A percentile compares a stretch with the other conserved stretches of the same genome.
Conservation (phyloP, 106 monocot species). For the Dioscorea alata region DNA sequence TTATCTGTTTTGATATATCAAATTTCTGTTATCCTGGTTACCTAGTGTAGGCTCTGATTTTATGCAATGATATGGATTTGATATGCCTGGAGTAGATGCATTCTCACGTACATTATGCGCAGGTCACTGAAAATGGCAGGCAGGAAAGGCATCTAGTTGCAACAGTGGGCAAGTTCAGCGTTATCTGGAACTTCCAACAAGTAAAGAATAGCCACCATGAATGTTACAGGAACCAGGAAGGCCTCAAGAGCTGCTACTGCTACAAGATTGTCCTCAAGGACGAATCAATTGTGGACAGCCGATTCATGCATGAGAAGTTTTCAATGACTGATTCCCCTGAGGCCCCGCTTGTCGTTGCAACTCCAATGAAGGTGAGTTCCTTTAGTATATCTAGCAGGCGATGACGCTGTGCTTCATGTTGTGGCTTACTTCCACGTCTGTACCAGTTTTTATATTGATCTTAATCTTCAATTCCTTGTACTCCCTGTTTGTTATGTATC, state of each 20-base stretch:
- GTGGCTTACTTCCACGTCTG: too few relatives aligned
- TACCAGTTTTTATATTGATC: too few relatives aligned
- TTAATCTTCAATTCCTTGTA: too few relatives aligned
- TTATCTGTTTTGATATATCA: too few relatives aligned
- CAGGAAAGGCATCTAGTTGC: constrained; percentile 86
- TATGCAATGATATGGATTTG: too few relatives aligned
- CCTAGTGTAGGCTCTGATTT: too few relatives aligned
- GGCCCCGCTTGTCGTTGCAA: constrained; percentile 85
- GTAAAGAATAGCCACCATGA: constrained; percentile 91
- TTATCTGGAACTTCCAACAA: constrained; percentile 87
- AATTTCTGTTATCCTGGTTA: too few relatives aligned
- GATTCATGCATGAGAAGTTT: constrained; percentile 93
- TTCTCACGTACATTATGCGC: not conserved
- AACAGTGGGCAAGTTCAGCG: constrained; percentile 82
- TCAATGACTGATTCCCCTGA: constrained; percentile 77
- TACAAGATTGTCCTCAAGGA: constrained; percentile 85
- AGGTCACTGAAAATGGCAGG: constrained; percentile 95
- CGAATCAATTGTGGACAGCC: constrained; percentile 81
- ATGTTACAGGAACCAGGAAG: constrained; percentile 80
- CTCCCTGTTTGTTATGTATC: too few relatives aligned
- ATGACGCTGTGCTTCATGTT: not conserved
- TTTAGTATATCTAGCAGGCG: constrained; percentile 67
- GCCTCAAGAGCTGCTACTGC: constrained; percentile 93
- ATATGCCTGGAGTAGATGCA: too few relatives aligned
- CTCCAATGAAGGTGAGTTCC: constrained; percentile 91